Conservation (phyloP, 2,329 filamentous ascomycete species). For the Trichoderma citrinoviride region DNA sequence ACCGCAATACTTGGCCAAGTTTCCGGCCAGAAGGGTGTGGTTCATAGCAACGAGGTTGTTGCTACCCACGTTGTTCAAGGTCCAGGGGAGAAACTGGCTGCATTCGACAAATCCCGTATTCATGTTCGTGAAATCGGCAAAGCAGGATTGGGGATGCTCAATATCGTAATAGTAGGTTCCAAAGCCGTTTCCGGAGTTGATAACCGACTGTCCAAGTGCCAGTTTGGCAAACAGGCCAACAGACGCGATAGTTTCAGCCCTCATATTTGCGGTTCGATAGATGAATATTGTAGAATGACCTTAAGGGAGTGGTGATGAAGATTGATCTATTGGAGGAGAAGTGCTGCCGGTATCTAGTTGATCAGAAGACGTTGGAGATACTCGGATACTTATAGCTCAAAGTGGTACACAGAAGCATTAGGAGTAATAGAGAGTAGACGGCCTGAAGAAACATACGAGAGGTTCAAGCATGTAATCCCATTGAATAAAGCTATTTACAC, state of each 20-base stretch:
- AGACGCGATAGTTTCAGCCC: conserved; percentile 1
- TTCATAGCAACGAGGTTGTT: conserved; percentile 26
- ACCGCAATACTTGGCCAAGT: conserved; percentile 24
- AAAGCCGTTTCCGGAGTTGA: conserved; percentile 16
- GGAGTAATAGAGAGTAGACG: neutral
- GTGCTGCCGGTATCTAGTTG: neutral
- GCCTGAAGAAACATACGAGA: conserved; percentile 11
- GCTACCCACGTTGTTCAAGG: conserved; percentile 21
- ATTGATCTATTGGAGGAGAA: neutral
- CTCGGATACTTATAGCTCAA: neutral
- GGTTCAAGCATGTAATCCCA: neutral
- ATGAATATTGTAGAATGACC: neutral
- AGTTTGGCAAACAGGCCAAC: neutral
- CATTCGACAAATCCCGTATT: conserved; percentile 20
- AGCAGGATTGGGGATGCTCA: neutral
- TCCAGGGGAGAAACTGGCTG: conserved; percentile 1
- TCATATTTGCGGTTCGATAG: neutral
- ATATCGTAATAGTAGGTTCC: conserved; percentile 23
- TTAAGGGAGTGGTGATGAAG: neutral
- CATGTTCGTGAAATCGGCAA: conserved; percentile 1
- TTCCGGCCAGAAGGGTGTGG: conserved; percentile 19
- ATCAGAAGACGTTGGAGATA: neutral
- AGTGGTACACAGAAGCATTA: neutral
- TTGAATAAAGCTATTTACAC: neutral
- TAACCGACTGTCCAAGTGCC: neutral